Conservation (phyloP, 306 rosid species). For the Calophaca sinica region DNA sequence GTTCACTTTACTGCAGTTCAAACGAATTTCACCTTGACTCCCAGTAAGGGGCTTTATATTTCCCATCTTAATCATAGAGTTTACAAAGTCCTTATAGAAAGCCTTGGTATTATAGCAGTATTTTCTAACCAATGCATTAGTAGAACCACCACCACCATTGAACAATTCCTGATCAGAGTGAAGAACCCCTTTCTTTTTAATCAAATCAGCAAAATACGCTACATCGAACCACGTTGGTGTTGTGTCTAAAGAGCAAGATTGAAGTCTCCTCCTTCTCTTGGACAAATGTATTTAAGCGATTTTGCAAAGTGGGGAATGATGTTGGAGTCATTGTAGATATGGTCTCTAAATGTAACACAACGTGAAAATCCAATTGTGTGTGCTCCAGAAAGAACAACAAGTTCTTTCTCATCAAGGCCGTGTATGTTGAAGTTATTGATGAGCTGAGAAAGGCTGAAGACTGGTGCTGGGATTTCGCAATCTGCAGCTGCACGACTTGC, state of each 20-base stretch:
- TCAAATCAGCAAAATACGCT: conserved; percentile 32
- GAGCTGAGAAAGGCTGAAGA: conserved; percentile 44
- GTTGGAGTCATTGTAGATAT: conserved; percentile 49
- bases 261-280: conserved; percentile 50
- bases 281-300: conserved; percentile 42
- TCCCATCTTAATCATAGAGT: conserved; percentile 63
- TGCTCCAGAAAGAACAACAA: conserved; percentile 53
- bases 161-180: conserved; percentile 61
- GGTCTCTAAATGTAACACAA: conserved; percentile 39
- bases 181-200: conserved; percentile 51
- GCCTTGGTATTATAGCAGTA: conserved; percentile 27
- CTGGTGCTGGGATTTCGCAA: conserved; percentile 50
- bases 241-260: conserved; percentile 53
- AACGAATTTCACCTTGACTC: conserved; percentile 52
- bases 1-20: conserved; percentile 56
- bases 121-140: conserved; percentile 41
- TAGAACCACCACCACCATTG: conserved; percentile 43
- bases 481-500: conserved; percentile 50
- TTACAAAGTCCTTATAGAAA: conserved; percentile 46
- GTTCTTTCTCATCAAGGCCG: conserved; percentile 56
- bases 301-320: conserved; percentile 44
- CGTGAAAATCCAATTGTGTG: conserved; percentile 57
- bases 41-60: conserved; percentile 60
- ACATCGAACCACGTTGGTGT: conserved; percentile 40
- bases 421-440: conserved; percentile 47